Evolutionary conservation across 257 asterid species (phyloP), one percentile per base, ranked within the genome.

Genomic region (Plectranthus barbatus): DNA sequence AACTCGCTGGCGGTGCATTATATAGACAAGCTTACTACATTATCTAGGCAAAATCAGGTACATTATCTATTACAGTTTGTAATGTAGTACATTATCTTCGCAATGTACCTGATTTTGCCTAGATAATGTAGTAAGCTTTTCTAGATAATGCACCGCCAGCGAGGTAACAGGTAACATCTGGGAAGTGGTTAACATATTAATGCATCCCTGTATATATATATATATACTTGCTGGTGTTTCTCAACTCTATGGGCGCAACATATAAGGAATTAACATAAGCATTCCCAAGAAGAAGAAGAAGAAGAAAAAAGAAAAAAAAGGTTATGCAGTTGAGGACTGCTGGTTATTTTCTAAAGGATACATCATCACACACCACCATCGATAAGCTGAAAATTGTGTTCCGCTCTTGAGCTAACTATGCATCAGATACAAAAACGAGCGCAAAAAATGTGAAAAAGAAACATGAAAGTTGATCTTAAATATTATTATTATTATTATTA

Each of bases 331-430:
- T 62, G 57, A n/a, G n/a, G n/a, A 45, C 17, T 33, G 50, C 33
- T 53, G 60, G 62, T 56, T 56, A 36, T 15, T 54, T 20, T 54
- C 73, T 46, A 64, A n/a, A 42, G 51, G 56, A 64, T 62, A 26
- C 45, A 39, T 42, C 17, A 66, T 63, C 57, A 40, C 46, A 54
- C 64, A 34, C 56, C 56, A 36, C 6, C 19, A 36, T 31, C 18
- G 36, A 39, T 58, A 19, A 12, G 41, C 17, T 7, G 44, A 74
- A 24, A 21, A 6, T 14, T 62, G 47, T 19, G 45, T 39, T 51
- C 69, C 61, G 57, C 63, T 36, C 36, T 24, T 57, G 62, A 65
- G 63, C 77, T 68, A 72, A 69, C 68, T 65, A 52, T 56, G 50
- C 53, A 20, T 49, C 45, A 64, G 19, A 51, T 54, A 7, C 14